Conservation (phyloP, 2,329 filamentous ascomycete species). For the Emergomyces africanus region DNA sequence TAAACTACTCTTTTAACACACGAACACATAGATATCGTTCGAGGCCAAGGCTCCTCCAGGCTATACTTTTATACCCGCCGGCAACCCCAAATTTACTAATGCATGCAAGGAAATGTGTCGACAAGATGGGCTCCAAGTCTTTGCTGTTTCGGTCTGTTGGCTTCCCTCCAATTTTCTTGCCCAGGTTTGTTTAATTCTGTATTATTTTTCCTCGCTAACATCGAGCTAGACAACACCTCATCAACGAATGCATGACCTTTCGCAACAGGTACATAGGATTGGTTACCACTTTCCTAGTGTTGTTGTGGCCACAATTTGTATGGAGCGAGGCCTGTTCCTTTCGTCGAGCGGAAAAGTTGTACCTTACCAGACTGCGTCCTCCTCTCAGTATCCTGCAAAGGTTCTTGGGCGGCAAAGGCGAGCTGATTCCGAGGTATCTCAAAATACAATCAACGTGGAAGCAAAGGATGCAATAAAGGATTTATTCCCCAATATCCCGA, state of each 20-base stretch:
- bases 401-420: conserved; percentile 7
- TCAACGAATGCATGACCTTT: conserved; percentile 39
- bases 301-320: conserved; percentile 46
- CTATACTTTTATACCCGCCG: conserved; percentile 50
- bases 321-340: conserved; percentile 33
- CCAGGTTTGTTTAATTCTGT: not conserved
- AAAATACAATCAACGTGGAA: conserved; percentile 41
- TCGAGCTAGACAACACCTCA: conserved; percentile 36
- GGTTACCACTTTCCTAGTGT: conserved; percentile 51
- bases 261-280: conserved; percentile 48
- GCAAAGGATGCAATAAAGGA: conserved; percentile 47
- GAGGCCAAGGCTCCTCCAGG: conserved; percentile 42
- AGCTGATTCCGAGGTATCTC: conserved; percentile 22
- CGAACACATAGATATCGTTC: conserved; percentile 38
- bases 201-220: conserved; percentile 6
- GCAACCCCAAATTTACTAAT: conserved; percentile 46
- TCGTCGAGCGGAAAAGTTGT: conserved; percentile 36
- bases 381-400: conserved; percentile 11
- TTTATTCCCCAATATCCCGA: conserved; percentile 50
- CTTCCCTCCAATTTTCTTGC: conserved; percentile 1
- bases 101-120: conserved; percentile 49
- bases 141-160: conserved; percentile 47
- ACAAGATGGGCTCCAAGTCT: conserved; percentile 40
- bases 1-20: not conserved
- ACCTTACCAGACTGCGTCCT: conserved; percentile 20